A percentile compares a stretch with the other conserved stretches of the same genome.
These are phyloP conservation scores for Hyphopichia fennica DNA, from an alignment of 1,139 yeast species.

Conservation along the genomic window DNA sequence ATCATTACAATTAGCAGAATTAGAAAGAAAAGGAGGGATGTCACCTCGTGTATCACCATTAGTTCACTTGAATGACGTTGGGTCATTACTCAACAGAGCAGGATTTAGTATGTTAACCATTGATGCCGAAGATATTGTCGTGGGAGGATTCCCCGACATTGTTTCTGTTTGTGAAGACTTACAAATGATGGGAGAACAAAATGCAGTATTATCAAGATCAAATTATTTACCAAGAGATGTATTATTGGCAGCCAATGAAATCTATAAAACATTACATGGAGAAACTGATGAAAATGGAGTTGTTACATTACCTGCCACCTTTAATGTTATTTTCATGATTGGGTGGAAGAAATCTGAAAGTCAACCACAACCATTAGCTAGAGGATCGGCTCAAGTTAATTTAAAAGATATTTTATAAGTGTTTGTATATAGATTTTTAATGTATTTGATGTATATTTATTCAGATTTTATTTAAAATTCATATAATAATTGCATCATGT, in stretches of 20 bases:
- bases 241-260: slow-evolving; percentile 71
- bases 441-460: neutral
- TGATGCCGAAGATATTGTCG: slow-evolving; percentile 81
- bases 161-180: slow-evolving; percentile 67
- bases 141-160: slow-evolving; percentile 75
- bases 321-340: slow-evolving; percentile 75
- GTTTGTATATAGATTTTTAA: neutral
- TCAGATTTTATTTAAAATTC: neutral
- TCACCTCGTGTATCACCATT: slow-evolving; percentile 81
- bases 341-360: slow-evolving; percentile 80
- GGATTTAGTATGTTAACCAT: slow-evolving; percentile 80
- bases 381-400: slow-evolving; percentile 70
- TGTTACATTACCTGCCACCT: slow-evolving; percentile 59
- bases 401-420: slow-evolving; percentile 58
- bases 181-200: slow-evolving; percentile 84
- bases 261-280: slow-evolving; percentile 72
- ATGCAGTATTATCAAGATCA: slow-evolving; percentile 62
- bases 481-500: too few species aligned
- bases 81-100: slow-evolving; percentile 68
- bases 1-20: slow-evolving; percentile 76
- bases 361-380: slow-evolving; percentile 70
- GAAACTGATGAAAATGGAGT: slow-evolving; percentile 49
- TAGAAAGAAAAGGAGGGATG: slow-evolving; percentile 76
- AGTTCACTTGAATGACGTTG: slow-evolving; percentile 77
- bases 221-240: slow-evolving; percentile 62